Conservation (phyloP, 306 rosid genomes). For the Senna siamea region DNA sequence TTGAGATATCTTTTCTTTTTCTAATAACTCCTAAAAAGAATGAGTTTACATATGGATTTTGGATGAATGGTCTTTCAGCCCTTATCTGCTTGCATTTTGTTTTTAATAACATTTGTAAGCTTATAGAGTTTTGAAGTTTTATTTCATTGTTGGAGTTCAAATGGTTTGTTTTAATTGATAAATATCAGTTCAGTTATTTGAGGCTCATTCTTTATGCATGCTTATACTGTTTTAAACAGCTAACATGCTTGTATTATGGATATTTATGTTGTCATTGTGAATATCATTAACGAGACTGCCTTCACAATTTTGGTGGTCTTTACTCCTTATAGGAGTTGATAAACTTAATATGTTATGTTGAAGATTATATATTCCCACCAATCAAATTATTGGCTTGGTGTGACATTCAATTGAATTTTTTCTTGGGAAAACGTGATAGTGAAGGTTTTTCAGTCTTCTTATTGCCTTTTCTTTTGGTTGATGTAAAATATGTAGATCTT, state of each 20-base stretch:
- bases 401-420: neutral
- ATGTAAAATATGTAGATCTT: slow-evolving; percentile 66
- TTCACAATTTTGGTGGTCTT: neutral
- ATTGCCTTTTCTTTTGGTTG: slow-evolving; percentile 30
- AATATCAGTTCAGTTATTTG: neutral
- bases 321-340: slow-evolving; percentile 7
- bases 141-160: neutral
- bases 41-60: neutral
- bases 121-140: neutral
- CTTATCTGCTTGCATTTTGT: neutral
- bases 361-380: neutral
- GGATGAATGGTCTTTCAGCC: neutral
- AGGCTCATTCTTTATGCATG: neutral
- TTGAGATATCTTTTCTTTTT: slow-evolving; percentile 13
- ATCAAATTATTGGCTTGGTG: neutral
- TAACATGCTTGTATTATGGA: neutral
- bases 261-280: neutral
- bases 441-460: slow-evolving; percentile 12
- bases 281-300: neutral
- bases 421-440: neutral
- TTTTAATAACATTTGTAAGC: neutral
- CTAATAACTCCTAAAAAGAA: neutral
- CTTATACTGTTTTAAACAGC: neutral
- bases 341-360: neutral
- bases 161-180: neutral